These are phyloP conservation scores for Nicotiana paniculata DNA, from an alignment of 257 asterid genomes.

Conservation along the genomic window DNA sequence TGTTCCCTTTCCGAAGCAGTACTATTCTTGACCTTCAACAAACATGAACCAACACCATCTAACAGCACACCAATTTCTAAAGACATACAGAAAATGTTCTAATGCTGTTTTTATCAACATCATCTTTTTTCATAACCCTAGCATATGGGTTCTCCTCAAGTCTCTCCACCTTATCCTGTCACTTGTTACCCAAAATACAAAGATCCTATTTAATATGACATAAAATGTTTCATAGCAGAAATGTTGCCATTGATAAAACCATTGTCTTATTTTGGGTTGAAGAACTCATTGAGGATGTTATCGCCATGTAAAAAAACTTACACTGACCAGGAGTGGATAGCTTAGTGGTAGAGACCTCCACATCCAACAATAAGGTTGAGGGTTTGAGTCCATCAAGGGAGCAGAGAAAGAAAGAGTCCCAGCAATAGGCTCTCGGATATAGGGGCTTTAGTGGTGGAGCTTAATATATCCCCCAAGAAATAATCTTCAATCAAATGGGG, in stretches of 20 bases:
- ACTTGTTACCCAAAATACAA: neutral
- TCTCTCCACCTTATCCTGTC: neutral
- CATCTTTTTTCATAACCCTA: neutral
- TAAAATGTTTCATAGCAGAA: neutral
- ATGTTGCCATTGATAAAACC: neutral
- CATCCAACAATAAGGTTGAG: neutral
- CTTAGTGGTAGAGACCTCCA: neutral
- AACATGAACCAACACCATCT: neutral
- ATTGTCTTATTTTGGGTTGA: neutral
- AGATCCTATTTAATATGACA: neutral
- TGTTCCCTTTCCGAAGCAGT: neutral
- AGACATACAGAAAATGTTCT: neutral
- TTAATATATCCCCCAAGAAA: no score
- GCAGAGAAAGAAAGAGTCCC: no score
- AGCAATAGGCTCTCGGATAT: no score
- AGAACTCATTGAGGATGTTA: neutral
- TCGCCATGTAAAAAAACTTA: no score
- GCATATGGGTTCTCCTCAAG: neutral
- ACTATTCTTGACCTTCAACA: neutral
- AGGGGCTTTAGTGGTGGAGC: no score
- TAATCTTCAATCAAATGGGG: no score
- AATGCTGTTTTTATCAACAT: neutral
- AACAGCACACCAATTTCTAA: neutral
- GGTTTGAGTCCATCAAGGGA: no score
- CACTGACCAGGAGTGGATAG: neutral